A percentile compares a stretch with the other conserved stretches of the same genome.
Conservation (phyloP, 768 basidiomycete genomes). For the Phaeolepiota aurea region DNA sequence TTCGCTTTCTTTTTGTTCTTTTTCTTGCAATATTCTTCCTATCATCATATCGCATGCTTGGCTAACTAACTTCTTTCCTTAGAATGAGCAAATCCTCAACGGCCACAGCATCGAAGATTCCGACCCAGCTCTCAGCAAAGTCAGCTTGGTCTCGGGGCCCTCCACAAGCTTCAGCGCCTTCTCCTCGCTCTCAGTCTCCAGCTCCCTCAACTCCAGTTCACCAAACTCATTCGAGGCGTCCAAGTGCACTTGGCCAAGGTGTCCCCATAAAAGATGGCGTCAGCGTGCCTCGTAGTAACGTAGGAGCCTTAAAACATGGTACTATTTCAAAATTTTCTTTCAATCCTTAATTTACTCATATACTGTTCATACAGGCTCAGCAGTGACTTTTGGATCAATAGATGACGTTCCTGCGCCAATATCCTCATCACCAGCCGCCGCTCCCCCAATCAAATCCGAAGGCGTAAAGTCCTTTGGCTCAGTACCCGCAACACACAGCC, state of each 20-base stretch:
- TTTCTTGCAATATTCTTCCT: not conserved
- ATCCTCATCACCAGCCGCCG: conserved; percentile 74
- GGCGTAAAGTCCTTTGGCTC: conserved; percentile 79
- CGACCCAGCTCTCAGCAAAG: conserved; percentile 65
- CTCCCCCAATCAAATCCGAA: conserved; percentile 59
- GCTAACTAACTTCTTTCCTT: conserved; percentile 8
- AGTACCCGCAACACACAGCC: conserved; percentile 48
- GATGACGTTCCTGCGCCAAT: conserved; percentile 72
- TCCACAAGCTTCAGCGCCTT: conserved; percentile 52
- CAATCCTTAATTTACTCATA: conserved; percentile 6
- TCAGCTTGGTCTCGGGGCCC: conserved; percentile 92
- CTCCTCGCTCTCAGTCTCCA: conserved; percentile 75
- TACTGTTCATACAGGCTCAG: conserved; percentile 34
- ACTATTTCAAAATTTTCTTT: conserved; percentile 15
- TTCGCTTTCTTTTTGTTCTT: conserved; percentile 8
- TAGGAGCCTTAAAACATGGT: conserved; percentile 65
- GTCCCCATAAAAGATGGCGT: conserved; percentile 76
- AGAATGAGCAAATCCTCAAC: conserved; percentile 95
- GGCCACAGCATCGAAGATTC: conserved; percentile 63
- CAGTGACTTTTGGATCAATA: conserved; percentile 87
- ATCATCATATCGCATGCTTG: not conserved
- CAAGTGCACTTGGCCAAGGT: conserved; percentile 65
- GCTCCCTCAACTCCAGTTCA: conserved; percentile 46
- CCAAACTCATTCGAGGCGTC: conserved; percentile 67
- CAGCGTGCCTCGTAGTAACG: conserved; percentile 58